A percentile compares a stretch with the other conserved stretches of the same genome.
Evolutionary conservation across 73 alveolate species (phyloP).

Genomic region (Tetrahymena malaccensis): DNA sequence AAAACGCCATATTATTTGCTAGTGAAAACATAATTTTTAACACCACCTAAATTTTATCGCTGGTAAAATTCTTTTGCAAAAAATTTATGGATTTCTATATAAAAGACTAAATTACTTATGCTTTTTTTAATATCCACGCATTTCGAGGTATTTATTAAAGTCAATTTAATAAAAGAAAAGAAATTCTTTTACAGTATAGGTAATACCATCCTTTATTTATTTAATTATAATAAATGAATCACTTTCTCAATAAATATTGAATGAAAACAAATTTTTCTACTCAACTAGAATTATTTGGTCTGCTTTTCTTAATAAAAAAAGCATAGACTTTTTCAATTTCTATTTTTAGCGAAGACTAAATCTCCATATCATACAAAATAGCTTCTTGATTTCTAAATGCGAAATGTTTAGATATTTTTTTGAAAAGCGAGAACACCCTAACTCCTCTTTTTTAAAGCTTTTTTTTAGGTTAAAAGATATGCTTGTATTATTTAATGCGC

Average conservation of each 20-base stretch:
- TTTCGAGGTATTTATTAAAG: background rate
- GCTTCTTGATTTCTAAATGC: no score
- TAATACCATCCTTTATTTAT: background rate
- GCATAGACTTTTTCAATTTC: background rate
- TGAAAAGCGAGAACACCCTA: background rate
- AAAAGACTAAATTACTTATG: background rate
- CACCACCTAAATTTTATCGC: background rate
- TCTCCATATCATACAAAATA: background rate
- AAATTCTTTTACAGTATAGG: background rate
- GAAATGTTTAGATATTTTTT: background rate
- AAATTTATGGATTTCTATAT: background rate
- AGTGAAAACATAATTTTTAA: background rate
- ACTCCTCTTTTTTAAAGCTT: background rate
- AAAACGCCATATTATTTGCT: background rate
- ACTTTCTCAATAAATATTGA: background rate
- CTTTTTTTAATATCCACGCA: background rate
- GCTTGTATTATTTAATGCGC: background rate
- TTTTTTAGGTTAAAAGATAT: background rate
- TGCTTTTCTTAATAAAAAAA: background rate
- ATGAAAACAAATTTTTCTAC: background rate
- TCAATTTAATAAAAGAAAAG: background rate
- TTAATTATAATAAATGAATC: background rate
- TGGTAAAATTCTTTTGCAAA: background rate
- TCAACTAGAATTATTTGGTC: background rate
- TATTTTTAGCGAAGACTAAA: background rate